Conservation (phyloP, 2,329 filamentous ascomycete species). For the Cucurbitaria berberidis region DNA sequence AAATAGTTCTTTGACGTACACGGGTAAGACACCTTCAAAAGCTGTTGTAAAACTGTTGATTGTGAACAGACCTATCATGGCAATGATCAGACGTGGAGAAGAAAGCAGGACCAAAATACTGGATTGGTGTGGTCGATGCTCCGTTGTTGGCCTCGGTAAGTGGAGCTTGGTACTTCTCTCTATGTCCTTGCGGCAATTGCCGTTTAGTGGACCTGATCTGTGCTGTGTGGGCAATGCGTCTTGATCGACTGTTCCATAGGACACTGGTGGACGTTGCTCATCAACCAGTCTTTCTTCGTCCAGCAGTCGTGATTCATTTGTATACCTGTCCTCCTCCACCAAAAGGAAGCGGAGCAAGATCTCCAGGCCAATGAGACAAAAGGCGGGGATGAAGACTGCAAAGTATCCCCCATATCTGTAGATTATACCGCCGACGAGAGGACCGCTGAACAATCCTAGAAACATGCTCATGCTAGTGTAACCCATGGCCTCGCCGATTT, state of each 20-base stretch:
- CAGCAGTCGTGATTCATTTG: background rate
- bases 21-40: background rate
- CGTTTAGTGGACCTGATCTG: background rate
- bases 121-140: background rate
- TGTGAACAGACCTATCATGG: background rate
- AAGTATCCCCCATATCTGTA: background rate
- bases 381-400: background rate
- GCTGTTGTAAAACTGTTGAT: background rate
- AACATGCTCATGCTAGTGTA: background rate
- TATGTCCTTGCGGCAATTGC: background rate
- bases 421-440: background rate
- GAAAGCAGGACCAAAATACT: background rate
- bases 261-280: no score
- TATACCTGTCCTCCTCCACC: background rate
- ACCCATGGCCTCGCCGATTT: background rate
- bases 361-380: background rate
- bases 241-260: background rate
- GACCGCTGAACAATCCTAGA: background rate
- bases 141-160: background rate
- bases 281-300: background rate
- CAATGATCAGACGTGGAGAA: background rate
- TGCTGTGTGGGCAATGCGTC: background rate
- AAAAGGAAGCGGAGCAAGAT: background rate
- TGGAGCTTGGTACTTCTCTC: background rate
- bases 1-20: background rate